Evolutionary conservation across 768 basidiomycete genomes (phyloP).

Genomic region (Russula lepida): DNA sequence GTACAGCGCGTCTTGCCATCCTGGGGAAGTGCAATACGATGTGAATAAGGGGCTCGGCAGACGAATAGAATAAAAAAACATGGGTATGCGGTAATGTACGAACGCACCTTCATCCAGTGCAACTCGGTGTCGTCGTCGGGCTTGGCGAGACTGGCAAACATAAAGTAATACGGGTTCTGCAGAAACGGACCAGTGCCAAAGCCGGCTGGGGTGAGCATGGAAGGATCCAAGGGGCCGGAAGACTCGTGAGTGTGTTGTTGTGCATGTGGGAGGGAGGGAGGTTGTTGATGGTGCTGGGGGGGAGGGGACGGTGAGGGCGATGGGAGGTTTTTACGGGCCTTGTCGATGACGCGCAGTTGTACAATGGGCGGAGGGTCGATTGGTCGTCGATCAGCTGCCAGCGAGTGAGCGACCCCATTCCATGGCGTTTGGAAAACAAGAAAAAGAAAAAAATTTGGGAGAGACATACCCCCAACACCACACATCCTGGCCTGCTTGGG

Average conservation of each 20-base stretch:
- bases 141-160: constrained; percentile 86
- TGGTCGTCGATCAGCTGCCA: constrained; percentile 84
- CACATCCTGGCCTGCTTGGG: constrained; percentile 91
- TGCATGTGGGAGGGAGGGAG: neutral
- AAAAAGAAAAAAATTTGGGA: neutral
- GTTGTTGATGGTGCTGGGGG: constrained; percentile 8
- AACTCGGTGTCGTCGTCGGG: constrained; percentile 85
- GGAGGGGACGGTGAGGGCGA: constrained; percentile 20
- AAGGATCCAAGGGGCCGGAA: constrained; percentile 8
- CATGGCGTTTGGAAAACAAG: neutral
- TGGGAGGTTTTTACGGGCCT: constrained; percentile 29
- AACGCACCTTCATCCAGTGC: constrained; percentile 69
- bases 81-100: neutral
- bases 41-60: constrained; percentile 3
- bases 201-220: constrained; percentile 21
- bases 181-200: constrained; percentile 54
- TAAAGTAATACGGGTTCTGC: constrained; percentile 93
- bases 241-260: constrained; percentile 4
- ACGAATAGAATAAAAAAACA: neutral
- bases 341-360: constrained; percentile 84
- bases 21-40: constrained; percentile 28
- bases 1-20: constrained; percentile 90
- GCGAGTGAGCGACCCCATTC: neutral
- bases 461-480: constrained; percentile 66
- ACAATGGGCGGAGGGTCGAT: constrained; percentile 97